Base-by-base conservation (phyloP, 2,329 filamentous ascomycete genomes). In the Nannizzia gypsea region DNA sequence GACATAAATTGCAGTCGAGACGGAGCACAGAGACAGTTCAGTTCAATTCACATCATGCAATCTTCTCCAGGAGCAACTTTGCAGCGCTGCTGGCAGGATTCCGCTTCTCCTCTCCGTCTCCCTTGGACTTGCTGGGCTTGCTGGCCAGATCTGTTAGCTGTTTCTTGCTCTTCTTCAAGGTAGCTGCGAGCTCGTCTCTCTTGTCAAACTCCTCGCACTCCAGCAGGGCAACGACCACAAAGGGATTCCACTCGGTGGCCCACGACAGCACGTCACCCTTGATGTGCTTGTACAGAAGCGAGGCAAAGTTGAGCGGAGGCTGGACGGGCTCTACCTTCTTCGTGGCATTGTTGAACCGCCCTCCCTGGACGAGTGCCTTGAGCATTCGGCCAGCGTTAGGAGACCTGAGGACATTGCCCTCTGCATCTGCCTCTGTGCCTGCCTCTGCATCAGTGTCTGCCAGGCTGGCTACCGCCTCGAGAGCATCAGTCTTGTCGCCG, bases 351-450 rank as follows among this genome's bases (percentile, higher is more conserved):
- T 97, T 90, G 70, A 88, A 99, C 61, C 84, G 85, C 26, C 95
- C 93, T 46, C 93, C 93, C 59, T 90, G 86, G 24, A 96, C 90
- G 6, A 99, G 81, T 0, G 87, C 87, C 77, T 96, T 96, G 67
- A 97, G 81, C 85, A 96, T 87, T 61, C 90, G 86, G 15, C 89
- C 90, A 44, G 84, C 87, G 26, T 77, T 79, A 6, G 86, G 83
- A 2, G 81, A 80, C 56, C 81, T 77, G n/a, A 86, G 83, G 60
- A 88, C 73, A 59, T 77, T 71, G 6, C 70, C 66, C 48, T 72
- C 69, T 26, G 71, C 73, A 58, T 78, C 75, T n/a, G n/a, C n/a
- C n/a, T n/a, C n/a, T n/a, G n/a, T n/a, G n/a, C n/a, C n/a, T n/a
- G n/a, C n/a, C n/a, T n/a, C n/a, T n/a, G n/a, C n/a, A n/a, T n/a